Percentiles rank a stretch among this genome's conserved stretches.
These are phyloP conservation scores for Nepenthes mirabilis DNA, from an alignment of 148 eudicot genomes.

Conservation along the genomic window DNA sequence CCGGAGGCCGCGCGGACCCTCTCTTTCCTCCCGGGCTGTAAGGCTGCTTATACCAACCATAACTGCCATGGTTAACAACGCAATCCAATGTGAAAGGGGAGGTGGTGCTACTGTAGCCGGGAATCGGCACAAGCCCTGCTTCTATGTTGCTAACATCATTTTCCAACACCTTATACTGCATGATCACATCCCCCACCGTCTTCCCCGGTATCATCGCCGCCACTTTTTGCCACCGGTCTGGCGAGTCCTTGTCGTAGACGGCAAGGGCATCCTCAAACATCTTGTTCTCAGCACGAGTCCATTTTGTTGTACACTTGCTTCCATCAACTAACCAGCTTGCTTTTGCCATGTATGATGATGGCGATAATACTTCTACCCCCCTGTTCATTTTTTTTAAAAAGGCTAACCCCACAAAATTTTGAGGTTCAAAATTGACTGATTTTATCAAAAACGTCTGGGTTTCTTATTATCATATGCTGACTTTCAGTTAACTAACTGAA, in stretches of 20 bases:
- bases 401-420: no score
- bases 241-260: slow-evolving; percentile 55
- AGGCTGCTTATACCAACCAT: slow-evolving; percentile 23
- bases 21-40: slow-evolving; percentile 38
- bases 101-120: slow-evolving; percentile 32
- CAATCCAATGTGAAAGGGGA: slow-evolving; percentile 73
- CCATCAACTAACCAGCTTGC: slow-evolving; percentile 49
- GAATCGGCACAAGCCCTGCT: slow-evolving; percentile 66
- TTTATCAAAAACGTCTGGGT: no score
- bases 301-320: slow-evolving; percentile 31
- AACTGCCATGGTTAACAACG: slow-evolving; percentile 46
- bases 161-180: slow-evolving; percentile 69
- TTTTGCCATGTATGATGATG: slow-evolving; percentile 31
- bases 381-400: slow-evolving; percentile 18
- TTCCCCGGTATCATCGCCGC: slow-evolving; percentile 85
- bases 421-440: no score
- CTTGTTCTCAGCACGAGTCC: slow-evolving; percentile 89
- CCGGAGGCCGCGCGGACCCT: slow-evolving; percentile 32
- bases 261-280: slow-evolving; percentile 85
- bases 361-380: slow-evolving; percentile 58
- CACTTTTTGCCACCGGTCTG: slow-evolving; percentile 80
- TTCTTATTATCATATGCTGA: no score
- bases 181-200: slow-evolving; percentile 63
- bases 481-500: neutral
- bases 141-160: slow-evolving; percentile 83